These are phyloP conservation scores for Hanseniaspora nectarophila DNA, from an alignment of 805 yeast genomes.

Conservation along the genomic window DNA sequence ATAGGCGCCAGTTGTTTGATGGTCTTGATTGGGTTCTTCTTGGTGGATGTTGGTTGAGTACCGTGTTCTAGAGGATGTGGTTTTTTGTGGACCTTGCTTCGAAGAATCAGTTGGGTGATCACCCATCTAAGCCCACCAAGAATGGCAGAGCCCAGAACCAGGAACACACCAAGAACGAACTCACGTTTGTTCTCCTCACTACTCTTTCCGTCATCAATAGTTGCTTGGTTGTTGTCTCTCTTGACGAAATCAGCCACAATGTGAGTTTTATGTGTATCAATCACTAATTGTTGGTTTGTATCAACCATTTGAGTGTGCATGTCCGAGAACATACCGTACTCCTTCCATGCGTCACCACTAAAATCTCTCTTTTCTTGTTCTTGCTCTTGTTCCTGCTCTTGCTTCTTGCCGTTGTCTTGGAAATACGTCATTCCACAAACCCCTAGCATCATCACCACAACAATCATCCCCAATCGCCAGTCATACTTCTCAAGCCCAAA, in stretches of 20 bases:
- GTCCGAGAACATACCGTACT: no score
- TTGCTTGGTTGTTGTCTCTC: no score
- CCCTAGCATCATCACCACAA: conserved; percentile 66
- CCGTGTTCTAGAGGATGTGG: conserved; percentile 29
- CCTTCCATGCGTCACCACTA: no score
- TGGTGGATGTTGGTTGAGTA: conserved; percentile 9
- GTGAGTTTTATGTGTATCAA: no score
- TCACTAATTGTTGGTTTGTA: no score
- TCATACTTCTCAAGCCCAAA: conserved; percentile 68
- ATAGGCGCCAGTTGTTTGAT: conserved; percentile 76
- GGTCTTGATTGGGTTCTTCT: conserved; percentile 66
- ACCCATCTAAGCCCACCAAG: conserved; percentile 93
- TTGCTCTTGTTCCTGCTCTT: no score
- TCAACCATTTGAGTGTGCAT: no score
- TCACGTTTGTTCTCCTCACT: conserved; percentile 19
- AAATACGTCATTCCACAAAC: conserved; percentile 77
- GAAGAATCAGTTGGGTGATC: conserved; percentile 67
- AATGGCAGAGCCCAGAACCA: conserved; percentile 67
- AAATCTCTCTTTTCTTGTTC: no score
- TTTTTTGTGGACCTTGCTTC: conserved; percentile 33
- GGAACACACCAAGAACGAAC: conserved; percentile 45
- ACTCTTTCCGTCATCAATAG: not conserved
- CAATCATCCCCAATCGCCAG: conserved; percentile 55
- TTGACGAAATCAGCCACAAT: no score
- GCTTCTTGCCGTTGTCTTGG: conserved; percentile 22